phyloP scores from a whole-genome alignment of 2,329 filamentous ascomycete species.

The Diaporthe destruens region DNA sequence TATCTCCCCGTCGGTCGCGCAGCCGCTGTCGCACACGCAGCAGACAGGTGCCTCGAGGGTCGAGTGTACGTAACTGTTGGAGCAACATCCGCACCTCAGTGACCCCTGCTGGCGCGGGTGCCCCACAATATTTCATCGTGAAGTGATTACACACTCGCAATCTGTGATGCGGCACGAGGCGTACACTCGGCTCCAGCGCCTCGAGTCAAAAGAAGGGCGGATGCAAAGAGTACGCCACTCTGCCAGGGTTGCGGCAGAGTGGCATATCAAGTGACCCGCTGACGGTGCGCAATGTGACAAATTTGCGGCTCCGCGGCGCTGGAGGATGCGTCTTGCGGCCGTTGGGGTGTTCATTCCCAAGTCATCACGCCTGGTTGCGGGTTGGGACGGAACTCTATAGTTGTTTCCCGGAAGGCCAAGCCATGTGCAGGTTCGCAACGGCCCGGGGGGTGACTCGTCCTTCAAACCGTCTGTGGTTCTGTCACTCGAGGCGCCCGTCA shows the following conservation, averaged over 20 bases:
- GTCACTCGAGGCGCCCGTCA: constrained; percentile 32
- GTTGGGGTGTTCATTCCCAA: not conserved
- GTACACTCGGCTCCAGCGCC: not conserved
- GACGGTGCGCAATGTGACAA: constrained; percentile 23
- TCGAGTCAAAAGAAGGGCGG: constrained; percentile 11
- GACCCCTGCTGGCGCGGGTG: constrained; percentile 27
- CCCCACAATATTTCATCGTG: constrained; percentile 13
- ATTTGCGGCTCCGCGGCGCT: not conserved
- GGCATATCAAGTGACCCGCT: constrained; percentile 12
- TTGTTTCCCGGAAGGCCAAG: constrained; percentile 8
- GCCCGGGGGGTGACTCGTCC: constrained; percentile 18
- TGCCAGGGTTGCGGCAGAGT: not conserved
- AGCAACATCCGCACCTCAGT: constrained; percentile 28
- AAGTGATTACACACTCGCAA: constrained; percentile 24
- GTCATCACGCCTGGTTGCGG: constrained; percentile 13
- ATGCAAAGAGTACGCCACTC: not conserved
- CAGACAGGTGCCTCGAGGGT: not conserved
- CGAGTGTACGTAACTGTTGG: constrained; percentile 10
- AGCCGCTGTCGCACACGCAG: constrained; percentile 14
- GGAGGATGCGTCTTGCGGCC: not conserved
- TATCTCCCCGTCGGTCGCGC: constrained; percentile 10
- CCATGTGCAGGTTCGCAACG: constrained; percentile 16
- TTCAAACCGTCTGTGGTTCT: constrained; percentile 33
- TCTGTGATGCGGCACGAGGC: constrained; percentile 6
- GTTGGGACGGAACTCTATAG: constrained; percentile 16